Evolutionary conservation across 176 grass and related monocot genomes (phyloP).

Genomic region (Paspalum notatum): DNA sequence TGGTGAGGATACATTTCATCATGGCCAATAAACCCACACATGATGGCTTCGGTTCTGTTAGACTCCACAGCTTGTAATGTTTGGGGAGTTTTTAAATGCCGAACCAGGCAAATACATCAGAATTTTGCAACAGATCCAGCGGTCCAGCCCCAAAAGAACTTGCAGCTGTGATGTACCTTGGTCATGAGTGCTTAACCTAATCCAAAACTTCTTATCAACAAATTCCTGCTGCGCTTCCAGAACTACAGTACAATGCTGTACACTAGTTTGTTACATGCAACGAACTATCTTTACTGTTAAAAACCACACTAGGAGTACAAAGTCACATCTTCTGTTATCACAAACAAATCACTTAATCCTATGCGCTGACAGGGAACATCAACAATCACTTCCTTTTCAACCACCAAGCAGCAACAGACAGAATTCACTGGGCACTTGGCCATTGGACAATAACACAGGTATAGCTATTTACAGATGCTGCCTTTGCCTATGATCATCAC

Average conservation of each 20-base stretch:
- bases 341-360: not conserved
- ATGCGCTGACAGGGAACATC: constrained; percentile 6
- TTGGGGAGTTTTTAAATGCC: not conserved
- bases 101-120: constrained; percentile 6
- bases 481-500: constrained; percentile 20
- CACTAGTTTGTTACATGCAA: constrained; percentile 32
- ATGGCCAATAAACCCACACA: not conserved
- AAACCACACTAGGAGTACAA: constrained; percentile 30
- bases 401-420: not conserved
- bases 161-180: constrained; percentile 29
- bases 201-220: constrained; percentile 50
- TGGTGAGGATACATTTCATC: not conserved
- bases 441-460: constrained; percentile 25
- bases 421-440: not conserved
- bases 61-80: constrained; percentile 3
- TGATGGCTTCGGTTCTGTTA: not conserved
- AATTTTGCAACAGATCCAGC: not conserved
- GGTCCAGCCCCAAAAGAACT: not conserved
- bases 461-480: constrained; percentile 39
- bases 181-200: constrained; percentile 36
- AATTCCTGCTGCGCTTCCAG: constrained; percentile 27
- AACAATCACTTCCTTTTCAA: not conserved
- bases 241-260: constrained; percentile 35
- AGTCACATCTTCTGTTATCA: constrained; percentile 18
- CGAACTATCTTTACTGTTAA: constrained; percentile 26